These are phyloP conservation scores for Cladophialophora carrionii DNA, from an alignment of 2,329 filamentous ascomycete species.

Conservation along the genomic window DNA sequence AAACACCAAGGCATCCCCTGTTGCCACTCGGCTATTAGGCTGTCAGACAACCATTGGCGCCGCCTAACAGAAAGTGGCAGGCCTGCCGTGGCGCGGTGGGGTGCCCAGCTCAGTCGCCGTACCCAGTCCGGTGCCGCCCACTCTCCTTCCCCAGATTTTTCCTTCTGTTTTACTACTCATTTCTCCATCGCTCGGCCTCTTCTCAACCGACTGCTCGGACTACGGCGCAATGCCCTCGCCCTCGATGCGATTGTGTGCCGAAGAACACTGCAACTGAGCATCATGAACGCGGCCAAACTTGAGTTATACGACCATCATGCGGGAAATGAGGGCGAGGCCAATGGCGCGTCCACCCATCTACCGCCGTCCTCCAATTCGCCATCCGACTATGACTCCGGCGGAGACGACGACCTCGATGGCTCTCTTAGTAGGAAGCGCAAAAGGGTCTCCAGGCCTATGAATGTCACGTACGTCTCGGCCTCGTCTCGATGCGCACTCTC, in stretches of 20 bases:
- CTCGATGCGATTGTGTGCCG: not conserved
- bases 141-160: slow-evolving; percentile 30
- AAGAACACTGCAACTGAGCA: slow-evolving; percentile 11
- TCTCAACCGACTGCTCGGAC: slow-evolving; percentile 23
- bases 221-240: slow-evolving; percentile 18
- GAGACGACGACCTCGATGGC: slow-evolving; percentile 51
- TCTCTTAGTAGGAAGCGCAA: slow-evolving; percentile 56
- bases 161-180: slow-evolving; percentile 11
- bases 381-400: slow-evolving; percentile 46
- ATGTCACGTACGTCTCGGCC: slow-evolving; percentile 38
- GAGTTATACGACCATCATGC: slow-evolving; percentile 26
- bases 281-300: slow-evolving; percentile 37
- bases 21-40: not conserved
- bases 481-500: slow-evolving; percentile 1
- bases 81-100: not conserved
- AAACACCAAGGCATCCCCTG: not conserved
- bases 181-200: slow-evolving; percentile 24
- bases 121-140: not conserved
- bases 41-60: not conserved
- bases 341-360: slow-evolving; percentile 8
- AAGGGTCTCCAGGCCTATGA: slow-evolving; percentile 48
- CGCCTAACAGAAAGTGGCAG: not conserved
- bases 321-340: slow-evolving; percentile 20
- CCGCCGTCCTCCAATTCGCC: slow-evolving; percentile 18
- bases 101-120: not conserved